Evolutionary conservation across 768 basidiomycete species (phyloP).

Genomic region (Crepidotus variabilis): DNA sequence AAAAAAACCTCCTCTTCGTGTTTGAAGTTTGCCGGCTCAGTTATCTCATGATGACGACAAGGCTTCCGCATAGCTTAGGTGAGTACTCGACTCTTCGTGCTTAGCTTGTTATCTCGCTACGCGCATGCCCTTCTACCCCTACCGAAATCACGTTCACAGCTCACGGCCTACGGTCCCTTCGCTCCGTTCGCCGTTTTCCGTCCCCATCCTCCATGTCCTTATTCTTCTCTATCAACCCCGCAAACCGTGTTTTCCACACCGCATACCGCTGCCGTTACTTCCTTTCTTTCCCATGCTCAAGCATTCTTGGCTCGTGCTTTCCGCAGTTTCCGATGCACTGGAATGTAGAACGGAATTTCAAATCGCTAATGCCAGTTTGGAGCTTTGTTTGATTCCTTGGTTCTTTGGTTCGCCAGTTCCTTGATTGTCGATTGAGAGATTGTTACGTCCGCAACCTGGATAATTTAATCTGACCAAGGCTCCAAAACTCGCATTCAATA

Average conservation of each 20-base stretch:
- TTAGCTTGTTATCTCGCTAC: background rate
- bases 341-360: background rate
- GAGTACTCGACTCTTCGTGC: background rate
- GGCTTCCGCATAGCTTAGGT: background rate
- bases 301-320: background rate
- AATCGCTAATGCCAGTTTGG: too few relatives aligned
- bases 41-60: background rate
- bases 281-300: background rate
- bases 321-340: background rate
- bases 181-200: background rate
- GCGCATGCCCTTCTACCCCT: background rate
- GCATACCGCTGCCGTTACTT: background rate
- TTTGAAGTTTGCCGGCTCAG: background rate
- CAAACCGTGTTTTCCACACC: background rate
- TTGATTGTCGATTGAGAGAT: too few relatives aligned
- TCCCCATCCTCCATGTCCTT: background rate
- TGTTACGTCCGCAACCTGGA: too few relatives aligned
- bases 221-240: background rate
- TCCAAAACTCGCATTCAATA: too few relatives aligned
- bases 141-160: background rate
- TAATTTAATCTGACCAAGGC: too few relatives aligned
- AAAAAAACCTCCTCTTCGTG: background rate
- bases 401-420: too few relatives aligned
- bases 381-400: too few relatives aligned
- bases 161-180: background rate